Conservation (phyloP, 306 rosid genomes). For the Echinosophora koreensis region DNA sequence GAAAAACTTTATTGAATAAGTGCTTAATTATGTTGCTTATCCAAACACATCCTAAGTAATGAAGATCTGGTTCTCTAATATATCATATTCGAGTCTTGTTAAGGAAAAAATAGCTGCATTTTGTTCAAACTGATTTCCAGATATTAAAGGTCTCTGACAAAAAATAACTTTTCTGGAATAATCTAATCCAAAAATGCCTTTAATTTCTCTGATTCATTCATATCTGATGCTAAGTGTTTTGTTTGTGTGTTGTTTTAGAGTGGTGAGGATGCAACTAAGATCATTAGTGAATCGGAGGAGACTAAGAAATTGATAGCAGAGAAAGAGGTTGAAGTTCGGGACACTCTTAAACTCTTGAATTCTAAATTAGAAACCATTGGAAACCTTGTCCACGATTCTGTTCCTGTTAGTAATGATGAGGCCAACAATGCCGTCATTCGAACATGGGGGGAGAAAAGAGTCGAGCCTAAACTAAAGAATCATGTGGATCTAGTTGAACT, state of each 20-base stretch:
- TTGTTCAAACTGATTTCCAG: too few species aligned
- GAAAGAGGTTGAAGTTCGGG: slow-evolving; percentile 82
- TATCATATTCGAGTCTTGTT: too few species aligned
- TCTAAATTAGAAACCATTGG: slow-evolving; percentile 76
- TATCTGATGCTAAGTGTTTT: background rate
- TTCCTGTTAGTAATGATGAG: slow-evolving; percentile 84
- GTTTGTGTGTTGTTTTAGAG: slow-evolving; percentile 42
- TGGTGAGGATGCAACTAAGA: slow-evolving; percentile 67
- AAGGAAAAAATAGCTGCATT: too few species aligned
- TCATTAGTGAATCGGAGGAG: slow-evolving; percentile 70
- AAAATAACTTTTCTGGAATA: too few species aligned
- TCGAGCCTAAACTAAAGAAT: slow-evolving; percentile 86
- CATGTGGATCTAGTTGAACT: slow-evolving; percentile 83
- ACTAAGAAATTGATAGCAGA: slow-evolving; percentile 66
- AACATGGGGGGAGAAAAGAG: slow-evolving; percentile 85
- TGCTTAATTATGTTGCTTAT: too few species aligned
- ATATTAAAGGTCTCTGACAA: too few species aligned
- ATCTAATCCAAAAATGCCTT: background rate
- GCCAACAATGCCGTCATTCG: slow-evolving; percentile 81
- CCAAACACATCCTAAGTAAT: too few species aligned
- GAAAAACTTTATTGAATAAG: too few species aligned
- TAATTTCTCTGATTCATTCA: background rate
- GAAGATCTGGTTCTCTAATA: too few species aligned
- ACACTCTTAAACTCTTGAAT: slow-evolving; percentile 61
- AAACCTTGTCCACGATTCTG: slow-evolving; percentile 93